These are phyloP conservation scores for Mortierella alpina DNA, from an alignment of 192 early-diverging fungal species.

Conservation along the genomic window DNA sequence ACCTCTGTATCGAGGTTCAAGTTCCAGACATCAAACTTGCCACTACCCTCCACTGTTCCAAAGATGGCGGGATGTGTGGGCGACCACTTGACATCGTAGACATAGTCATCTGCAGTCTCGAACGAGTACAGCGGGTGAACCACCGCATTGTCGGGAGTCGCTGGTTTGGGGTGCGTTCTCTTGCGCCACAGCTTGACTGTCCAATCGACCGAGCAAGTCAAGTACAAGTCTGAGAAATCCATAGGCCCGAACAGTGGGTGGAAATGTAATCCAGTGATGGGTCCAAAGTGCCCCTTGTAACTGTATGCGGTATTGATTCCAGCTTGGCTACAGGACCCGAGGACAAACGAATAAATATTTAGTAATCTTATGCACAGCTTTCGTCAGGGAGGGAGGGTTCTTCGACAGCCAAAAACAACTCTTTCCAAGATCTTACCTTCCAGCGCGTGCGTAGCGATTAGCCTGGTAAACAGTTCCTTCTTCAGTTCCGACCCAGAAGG, in stretches of 20 bases:
- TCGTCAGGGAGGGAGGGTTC: too few relatives aligned
- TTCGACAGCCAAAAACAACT: too few relatives aligned
- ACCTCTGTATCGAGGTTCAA: conserved; percentile 90
- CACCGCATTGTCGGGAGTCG: conserved; percentile 62
- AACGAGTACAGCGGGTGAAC: conserved; percentile 85
- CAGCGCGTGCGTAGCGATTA: conserved; percentile 95
- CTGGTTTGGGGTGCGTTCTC: conserved; percentile 64
- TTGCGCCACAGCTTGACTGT: conserved; percentile 95
- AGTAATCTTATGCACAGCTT: too few relatives aligned
- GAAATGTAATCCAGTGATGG: conserved; percentile 90
- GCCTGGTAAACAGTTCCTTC: conserved; percentile 95
- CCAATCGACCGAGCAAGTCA: conserved; percentile 97
- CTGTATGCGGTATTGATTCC: conserved; percentile 89
- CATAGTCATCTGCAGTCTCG: conserved; percentile 94
- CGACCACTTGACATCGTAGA: conserved; percentile 98
- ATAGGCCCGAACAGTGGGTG: conserved; percentile 85
- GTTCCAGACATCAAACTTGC: conserved; percentile 93
- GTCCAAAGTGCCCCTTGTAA: conserved; percentile 90
- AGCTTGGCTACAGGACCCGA: conserved; percentile 76
- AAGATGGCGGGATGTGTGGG: conserved; percentile 96
- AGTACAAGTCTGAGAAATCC: conserved; percentile 92
- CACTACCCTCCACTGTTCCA: conserved; percentile 90
- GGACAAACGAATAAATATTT: background rate
- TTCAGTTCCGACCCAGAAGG: conserved; percentile 96
- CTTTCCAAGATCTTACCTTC: conserved; percentile 66